Conservation (phyloP, 140 eudicot species). For the Oenanthe javanica region DNA sequence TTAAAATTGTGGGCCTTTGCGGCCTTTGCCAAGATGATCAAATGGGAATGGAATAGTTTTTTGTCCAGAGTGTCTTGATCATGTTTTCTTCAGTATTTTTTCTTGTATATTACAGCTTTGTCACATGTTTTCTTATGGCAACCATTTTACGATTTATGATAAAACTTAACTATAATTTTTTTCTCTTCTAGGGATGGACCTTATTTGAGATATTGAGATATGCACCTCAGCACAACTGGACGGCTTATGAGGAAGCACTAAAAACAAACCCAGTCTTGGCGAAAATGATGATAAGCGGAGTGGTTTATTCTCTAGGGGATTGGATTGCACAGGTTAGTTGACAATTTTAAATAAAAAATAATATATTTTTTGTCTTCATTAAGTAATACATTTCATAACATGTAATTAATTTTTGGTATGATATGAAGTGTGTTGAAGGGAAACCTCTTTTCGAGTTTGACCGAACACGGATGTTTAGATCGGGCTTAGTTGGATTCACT, state of each 20-base stretch:
- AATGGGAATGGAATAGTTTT: neutral
- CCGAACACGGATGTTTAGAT: slow-evolving; percentile 72
- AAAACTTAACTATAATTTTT: neutral
- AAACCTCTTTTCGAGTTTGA: slow-evolving; percentile 91
- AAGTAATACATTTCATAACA: neutral
- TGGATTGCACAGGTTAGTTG: slow-evolving; percentile 87
- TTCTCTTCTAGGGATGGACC: slow-evolving; percentile 76
- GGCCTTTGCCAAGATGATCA: neutral
- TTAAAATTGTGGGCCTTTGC: neutral
- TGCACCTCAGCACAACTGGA: slow-evolving; percentile 97
- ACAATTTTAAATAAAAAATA: neutral
- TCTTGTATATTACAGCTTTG: neutral
- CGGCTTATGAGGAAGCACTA: slow-evolving; percentile 93
- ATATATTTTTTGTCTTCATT: neutral
- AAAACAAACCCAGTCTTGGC: slow-evolving; percentile 79
- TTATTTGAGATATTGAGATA: slow-evolving; percentile 78
- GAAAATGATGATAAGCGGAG: slow-evolving; percentile 89
- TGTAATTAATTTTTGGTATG: neutral
- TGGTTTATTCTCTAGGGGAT: slow-evolving; percentile 87
- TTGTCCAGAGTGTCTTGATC: neutral
- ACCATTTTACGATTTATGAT: neutral
- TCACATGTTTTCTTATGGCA: neutral
- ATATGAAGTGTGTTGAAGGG: slow-evolving; percentile 79
- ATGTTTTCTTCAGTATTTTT: neutral
- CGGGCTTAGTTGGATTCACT: slow-evolving; percentile 88